These are phyloP conservation scores for Torrubiellomyces zombiae DNA, from an alignment of 2,329 filamentous ascomycete genomes.

Conservation along the genomic window DNA sequence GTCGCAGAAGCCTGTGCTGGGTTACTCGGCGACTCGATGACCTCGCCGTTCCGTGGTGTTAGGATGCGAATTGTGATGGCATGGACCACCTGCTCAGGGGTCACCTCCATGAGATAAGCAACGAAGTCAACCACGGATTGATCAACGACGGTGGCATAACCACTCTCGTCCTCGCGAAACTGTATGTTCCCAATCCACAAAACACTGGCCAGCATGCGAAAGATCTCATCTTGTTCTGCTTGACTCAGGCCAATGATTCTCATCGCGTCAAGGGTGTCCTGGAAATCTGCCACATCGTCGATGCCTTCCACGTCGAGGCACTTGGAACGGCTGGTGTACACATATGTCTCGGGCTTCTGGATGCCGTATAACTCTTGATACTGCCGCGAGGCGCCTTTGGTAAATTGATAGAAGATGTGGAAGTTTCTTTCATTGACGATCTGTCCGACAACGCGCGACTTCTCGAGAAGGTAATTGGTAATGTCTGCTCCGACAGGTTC, in stretches of 20 bases:
- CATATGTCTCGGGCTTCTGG: constrained; percentile 80
- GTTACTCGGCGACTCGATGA: constrained; percentile 67
- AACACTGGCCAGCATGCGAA: constrained; percentile 82
- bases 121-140: constrained; percentile 88
- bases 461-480: constrained; percentile 94
- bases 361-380: constrained; percentile 82
- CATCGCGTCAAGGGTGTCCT: constrained; percentile 89
- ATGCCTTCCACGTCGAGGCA: constrained; percentile 91
- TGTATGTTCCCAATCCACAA: constrained; percentile 91
- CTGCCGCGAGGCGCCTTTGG: constrained; percentile 76
- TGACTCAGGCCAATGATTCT: constrained; percentile 78
- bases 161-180: constrained; percentile 76
- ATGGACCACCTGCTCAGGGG: constrained; percentile 62
- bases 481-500: constrained; percentile 95
- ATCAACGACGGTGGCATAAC: constrained; percentile 75
- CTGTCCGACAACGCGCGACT: constrained; percentile 86
- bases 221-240: constrained; percentile 85
- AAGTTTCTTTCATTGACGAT: constrained; percentile 94
- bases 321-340: constrained; percentile 87
- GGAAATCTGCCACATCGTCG: constrained; percentile 76
- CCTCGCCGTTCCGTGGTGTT: constrained; percentile 47
- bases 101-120: constrained; percentile 82
- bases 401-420: constrained; percentile 98
- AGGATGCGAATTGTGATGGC: constrained; percentile 82
- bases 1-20: constrained; percentile 72